Percentiles rank a stretch among this genome's conserved stretches.
phyloP scores from a whole-genome alignment of 345 rosid species.

The Citrus hindsii region DNA sequence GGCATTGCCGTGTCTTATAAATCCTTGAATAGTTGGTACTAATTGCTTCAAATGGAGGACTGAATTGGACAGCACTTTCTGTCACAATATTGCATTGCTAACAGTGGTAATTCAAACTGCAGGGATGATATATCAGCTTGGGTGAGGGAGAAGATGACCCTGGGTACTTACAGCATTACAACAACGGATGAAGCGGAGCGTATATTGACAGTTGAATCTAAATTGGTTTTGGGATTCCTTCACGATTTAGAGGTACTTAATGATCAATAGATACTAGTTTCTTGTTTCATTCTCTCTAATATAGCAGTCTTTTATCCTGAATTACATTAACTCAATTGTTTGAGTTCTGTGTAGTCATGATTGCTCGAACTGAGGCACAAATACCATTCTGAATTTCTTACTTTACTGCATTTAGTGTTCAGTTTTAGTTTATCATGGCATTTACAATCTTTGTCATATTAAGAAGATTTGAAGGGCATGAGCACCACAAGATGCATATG shows the following conservation, averaged over 20 bases:
- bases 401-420: background rate
- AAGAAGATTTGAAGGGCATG: background rate
- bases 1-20: too few species aligned
- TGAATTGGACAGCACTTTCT: background rate
- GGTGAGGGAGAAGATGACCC: conserved; percentile 36
- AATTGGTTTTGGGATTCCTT: conserved; percentile 39
- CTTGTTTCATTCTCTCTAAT: background rate
- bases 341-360: too few species aligned
- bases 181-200: conserved; percentile 35
- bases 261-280: background rate
- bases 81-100: background rate
- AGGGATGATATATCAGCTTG: conserved; percentile 44
- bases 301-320: background rate
- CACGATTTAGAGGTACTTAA: conserved; percentile 38
- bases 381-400: background rate
- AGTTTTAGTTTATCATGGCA: background rate
- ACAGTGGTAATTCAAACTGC: background rate
- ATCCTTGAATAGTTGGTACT: too few species aligned
- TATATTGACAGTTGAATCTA: conserved; percentile 25
- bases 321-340: background rate
- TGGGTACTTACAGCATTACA: conserved; percentile 30
- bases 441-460: too few species aligned
- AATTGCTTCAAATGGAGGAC: too few species aligned
- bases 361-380: background rate
- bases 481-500: background rate